Evolutionary conservation across 352 stramenopile species (phyloP).

Genomic region (Halophytophthora polymorphica): DNA sequence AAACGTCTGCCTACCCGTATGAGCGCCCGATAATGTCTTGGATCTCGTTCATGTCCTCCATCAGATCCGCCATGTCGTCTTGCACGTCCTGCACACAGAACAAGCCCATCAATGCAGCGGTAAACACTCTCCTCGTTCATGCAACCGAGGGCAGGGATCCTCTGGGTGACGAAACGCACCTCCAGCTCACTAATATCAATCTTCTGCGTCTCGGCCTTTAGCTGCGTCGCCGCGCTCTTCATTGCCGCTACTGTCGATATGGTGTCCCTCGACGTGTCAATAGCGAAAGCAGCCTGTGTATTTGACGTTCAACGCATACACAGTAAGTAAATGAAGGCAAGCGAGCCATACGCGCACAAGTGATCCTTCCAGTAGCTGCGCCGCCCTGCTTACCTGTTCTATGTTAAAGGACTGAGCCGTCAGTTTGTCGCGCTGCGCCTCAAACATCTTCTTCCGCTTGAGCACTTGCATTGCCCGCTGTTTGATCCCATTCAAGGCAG

Average conservation of each 20-base stretch:
- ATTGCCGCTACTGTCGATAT: slow-evolving; percentile 93
- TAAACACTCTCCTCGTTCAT: background rate
- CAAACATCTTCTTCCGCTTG: slow-evolving; percentile 90
- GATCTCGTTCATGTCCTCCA: slow-evolving; percentile 98
- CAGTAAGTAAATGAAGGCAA: background rate
- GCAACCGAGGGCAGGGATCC: background rate
- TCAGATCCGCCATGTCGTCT: slow-evolving; percentile 96
- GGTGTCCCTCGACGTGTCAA: slow-evolving; percentile 92
- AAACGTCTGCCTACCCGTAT: slow-evolving; percentile 74
- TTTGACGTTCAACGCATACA: background rate
- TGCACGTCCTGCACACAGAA: slow-evolving; percentile 78
- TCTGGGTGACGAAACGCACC: slow-evolving; percentile 25
- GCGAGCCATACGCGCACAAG: background rate
- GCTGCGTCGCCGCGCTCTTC: slow-evolving; percentile 88
- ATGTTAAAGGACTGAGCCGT: slow-evolving; percentile 85
- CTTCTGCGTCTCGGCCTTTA: slow-evolving; percentile 95
- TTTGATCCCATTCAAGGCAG: slow-evolving; percentile 72
- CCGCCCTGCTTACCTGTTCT: slow-evolving; percentile 54
- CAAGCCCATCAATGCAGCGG: background rate
- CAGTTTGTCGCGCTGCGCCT: slow-evolving; percentile 77
- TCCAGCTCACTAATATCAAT: slow-evolving; percentile 96
- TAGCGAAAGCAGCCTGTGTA: slow-evolving; percentile 75
- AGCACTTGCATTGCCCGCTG: slow-evolving; percentile 84
- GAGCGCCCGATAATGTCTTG: slow-evolving; percentile 95
- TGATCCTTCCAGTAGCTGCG: background rate